These are phyloP conservation scores for Candida ascalaphidarum DNA, from an alignment of 805 yeast species.

Conservation along the genomic window DNA sequence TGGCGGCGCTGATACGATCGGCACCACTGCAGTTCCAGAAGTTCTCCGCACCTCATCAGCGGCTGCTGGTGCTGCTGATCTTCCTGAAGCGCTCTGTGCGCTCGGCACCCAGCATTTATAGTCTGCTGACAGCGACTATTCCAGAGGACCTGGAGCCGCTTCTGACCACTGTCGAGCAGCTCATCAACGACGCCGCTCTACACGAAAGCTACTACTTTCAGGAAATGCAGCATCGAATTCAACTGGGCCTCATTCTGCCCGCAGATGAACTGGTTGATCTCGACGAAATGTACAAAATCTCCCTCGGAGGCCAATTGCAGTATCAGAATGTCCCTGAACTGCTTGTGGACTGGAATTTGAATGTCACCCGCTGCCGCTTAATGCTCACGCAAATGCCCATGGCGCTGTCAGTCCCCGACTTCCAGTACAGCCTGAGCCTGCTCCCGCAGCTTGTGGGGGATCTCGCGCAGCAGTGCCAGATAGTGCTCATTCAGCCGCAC, in stretches of 20 bases:
- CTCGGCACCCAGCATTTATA: conserved; percentile 35
- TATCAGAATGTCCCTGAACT: conserved; percentile 31
- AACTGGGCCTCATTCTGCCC: conserved; percentile 2
- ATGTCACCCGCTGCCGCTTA: conserved; percentile 40
- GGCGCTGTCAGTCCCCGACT: conserved; percentile 28
- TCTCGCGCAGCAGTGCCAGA: conserved; percentile 30
- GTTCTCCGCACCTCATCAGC: conserved; percentile 9
- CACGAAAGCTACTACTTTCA: conserved; percentile 22
- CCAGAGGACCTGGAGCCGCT: conserved; percentile 37
- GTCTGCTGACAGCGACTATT: conserved; percentile 34
- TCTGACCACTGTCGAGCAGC: conserved; percentile 33
- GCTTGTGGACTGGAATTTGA: conserved; percentile 44
- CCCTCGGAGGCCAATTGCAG: conserved; percentile 30
- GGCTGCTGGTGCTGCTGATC: conserved; percentile 29
- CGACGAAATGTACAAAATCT: conserved; percentile 25
- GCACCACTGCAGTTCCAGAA: conserved; percentile 26
- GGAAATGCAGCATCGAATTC: conserved; percentile 1
- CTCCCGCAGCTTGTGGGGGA: conserved; percentile 35
- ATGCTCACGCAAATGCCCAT: conserved; percentile 31
- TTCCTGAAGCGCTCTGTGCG: conserved; percentile 32
- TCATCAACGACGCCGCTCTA: conserved; percentile 31
- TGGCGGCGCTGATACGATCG: conserved; percentile 28
- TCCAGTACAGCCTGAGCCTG: conserved; percentile 20
- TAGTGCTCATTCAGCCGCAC: conserved; percentile 29
- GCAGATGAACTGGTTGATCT: conserved; percentile 11